These are phyloP conservation scores for Lyophyllum semitale DNA, from an alignment of 768 basidiomycete species.

Conservation along the genomic window DNA sequence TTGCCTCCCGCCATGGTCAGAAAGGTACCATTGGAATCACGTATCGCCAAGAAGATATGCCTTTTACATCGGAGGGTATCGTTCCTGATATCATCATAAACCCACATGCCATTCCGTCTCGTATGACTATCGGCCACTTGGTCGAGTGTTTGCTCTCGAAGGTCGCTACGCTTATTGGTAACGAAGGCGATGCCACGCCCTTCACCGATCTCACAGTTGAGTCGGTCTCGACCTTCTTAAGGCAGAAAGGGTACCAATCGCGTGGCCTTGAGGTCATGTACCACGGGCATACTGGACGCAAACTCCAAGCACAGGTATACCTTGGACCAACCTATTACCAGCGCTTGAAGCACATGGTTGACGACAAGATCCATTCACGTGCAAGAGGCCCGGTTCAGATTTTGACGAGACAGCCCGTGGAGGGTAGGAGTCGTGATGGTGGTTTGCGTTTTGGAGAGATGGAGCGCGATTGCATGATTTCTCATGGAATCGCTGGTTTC, in stretches of 20 bases:
- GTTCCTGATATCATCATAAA: conserved; percentile 98
- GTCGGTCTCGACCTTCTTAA: conserved; percentile 90
- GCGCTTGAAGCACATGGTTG: conserved; percentile 99
- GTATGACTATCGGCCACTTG: conserved; percentile 99
- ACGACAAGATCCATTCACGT: conserved; percentile 98
- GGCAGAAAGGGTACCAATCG: conserved; percentile 91
- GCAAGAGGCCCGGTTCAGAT: conserved; percentile 98
- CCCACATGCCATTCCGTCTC: conserved; percentile 98
- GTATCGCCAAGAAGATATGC: conserved; percentile 99
- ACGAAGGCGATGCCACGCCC: conserved; percentile 98
- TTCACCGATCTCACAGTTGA: conserved; percentile 99
- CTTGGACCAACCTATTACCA: conserved; percentile 99
- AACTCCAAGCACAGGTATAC: conserved; percentile 97
- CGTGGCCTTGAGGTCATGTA: conserved; percentile 98
- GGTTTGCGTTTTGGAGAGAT: conserved; percentile 99
- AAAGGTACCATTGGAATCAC: conserved; percentile 99
- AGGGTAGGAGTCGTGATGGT: conserved; percentile 98
- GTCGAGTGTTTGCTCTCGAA: conserved; percentile 98
- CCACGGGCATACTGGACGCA: conserved; percentile 97
- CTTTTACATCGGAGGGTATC: conserved; percentile 95
- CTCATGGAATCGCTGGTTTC: conserved; percentile 98
- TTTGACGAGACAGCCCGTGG: conserved; percentile 94
- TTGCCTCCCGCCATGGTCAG: conserved; percentile 98
- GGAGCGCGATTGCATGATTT: conserved; percentile 99
- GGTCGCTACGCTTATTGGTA: conserved; percentile 92